phyloP scores from a whole-genome alignment of 2,329 filamentous ascomycete genomes.

The Cordyceps cicadae region DNA sequence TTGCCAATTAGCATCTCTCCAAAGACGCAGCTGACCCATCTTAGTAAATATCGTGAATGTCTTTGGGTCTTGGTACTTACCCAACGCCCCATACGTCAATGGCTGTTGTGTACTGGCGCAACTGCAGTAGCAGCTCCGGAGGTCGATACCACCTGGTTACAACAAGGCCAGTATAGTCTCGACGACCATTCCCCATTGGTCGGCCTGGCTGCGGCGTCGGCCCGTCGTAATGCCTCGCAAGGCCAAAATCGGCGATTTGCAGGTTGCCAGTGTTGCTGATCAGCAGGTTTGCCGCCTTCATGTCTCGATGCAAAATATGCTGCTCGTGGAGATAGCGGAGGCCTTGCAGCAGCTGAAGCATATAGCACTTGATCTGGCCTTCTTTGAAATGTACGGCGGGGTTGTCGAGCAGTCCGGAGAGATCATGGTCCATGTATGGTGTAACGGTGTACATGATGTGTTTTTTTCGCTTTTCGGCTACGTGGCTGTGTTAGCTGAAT shows the following conservation, averaged over 20 bases:
- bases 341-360: constrained; percentile 86
- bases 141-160: constrained; percentile 97
- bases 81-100: constrained; percentile 99
- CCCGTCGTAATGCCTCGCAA: constrained; percentile 89
- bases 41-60: constrained; percentile 15
- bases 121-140: constrained; percentile 79
- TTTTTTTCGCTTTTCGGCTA: constrained; percentile 68
- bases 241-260: constrained; percentile 94
- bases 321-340: constrained; percentile 83
- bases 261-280: constrained; percentile 91
- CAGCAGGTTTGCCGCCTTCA: constrained; percentile 96
- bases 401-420: constrained; percentile 95
- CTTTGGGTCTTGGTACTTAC: constrained; percentile 38
- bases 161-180: constrained; percentile 93
- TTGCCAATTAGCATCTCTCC: constrained; percentile 94
- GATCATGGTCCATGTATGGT: constrained; percentile 97
- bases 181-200: constrained; percentile 73
- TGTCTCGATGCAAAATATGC: constrained; percentile 88
- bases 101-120: constrained; percentile 89
- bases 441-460: constrained; percentile 97
- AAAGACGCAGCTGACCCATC: constrained; percentile 72
- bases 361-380: constrained; percentile 94
- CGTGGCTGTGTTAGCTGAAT: background rate
- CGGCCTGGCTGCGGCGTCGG: constrained; percentile 65
- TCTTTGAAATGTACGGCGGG: constrained; percentile 80